These are phyloP conservation scores for Alternaria postmessia DNA, from an alignment of 2,329 filamentous ascomycete genomes.

Conservation along the genomic window DNA sequence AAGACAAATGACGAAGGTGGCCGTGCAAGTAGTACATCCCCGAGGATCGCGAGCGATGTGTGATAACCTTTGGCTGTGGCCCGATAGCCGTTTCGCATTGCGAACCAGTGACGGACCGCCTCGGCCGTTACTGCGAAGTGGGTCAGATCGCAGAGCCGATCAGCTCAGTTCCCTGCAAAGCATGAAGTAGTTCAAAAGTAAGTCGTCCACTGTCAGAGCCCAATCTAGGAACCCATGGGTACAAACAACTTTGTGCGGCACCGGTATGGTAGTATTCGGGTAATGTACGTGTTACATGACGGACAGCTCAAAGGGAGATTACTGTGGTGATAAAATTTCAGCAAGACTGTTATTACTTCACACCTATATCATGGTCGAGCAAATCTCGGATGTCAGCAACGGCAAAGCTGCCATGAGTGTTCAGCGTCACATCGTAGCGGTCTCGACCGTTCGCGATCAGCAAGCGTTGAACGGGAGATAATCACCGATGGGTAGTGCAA, in stretches of 20 bases:
- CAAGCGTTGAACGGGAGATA: conserved; percentile 8
- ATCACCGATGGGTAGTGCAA: conserved; percentile 9
- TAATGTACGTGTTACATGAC: not conserved
- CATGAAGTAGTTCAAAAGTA: not conserved
- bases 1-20: not conserved
- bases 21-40: not conserved
- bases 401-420: not conserved
- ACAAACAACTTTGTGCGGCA: not conserved
- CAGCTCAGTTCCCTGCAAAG: not conserved
- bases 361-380: not conserved
- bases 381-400: conserved; percentile 6
- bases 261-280: not conserved
- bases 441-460: conserved; percentile 15
- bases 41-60: not conserved
- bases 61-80: not conserved
- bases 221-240: not conserved
- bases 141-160: not conserved
- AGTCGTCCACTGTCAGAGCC: not conserved
- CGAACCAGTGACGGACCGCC: conserved; percentile 1
- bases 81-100: conserved; percentile 1
- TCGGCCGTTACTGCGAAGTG: not conserved
- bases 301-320: not conserved
- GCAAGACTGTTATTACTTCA: not conserved
- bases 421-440: not conserved
- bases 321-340: not conserved